A percentile compares a stretch with the other conserved stretches of the same genome.
Evolutionary conservation across 2,329 filamentous ascomycete genomes (phyloP).

Genomic region (Karstenula rhodostoma): DNA sequence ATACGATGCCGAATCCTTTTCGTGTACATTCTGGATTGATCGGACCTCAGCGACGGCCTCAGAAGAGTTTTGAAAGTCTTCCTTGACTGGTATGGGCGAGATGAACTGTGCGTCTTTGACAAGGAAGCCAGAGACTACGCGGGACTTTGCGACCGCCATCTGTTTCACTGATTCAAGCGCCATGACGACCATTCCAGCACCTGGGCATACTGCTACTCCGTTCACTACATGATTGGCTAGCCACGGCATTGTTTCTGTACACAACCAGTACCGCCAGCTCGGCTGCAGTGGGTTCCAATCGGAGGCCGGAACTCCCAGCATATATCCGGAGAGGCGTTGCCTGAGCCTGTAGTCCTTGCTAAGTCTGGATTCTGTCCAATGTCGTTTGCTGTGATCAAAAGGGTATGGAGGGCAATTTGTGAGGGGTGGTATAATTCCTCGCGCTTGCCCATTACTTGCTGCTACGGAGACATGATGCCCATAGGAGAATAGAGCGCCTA

Average conservation of each 20-base stretch:
- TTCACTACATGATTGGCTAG: conserved; percentile 31
- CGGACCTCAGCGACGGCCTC: too few relatives aligned
- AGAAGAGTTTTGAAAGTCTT: too few relatives aligned
- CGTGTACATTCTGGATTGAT: too few relatives aligned
- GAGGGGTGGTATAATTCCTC: too few relatives aligned
- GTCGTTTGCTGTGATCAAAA: conserved; percentile 34
- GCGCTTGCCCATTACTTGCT: neutral
- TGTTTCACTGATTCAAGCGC: neutral
- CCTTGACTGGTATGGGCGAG: too few relatives aligned
- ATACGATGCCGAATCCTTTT: too few relatives aligned
- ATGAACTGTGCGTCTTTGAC: too few relatives aligned
- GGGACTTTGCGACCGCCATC: too few relatives aligned
- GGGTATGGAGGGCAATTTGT: conserved; percentile 11
- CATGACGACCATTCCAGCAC: conserved; percentile 17
- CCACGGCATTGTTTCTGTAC: conserved; percentile 26
- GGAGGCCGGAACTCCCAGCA: conserved; percentile 20
- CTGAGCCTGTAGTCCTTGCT: conserved; percentile 17
- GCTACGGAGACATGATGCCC: neutral
- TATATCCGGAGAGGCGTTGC: conserved; percentile 16
- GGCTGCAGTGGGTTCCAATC: conserved; percentile 39
- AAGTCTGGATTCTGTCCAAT: conserved; percentile 30
- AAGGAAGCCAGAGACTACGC: too few relatives aligned
- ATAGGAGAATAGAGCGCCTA: neutral
- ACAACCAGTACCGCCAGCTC: conserved; percentile 56
- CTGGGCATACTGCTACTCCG: conserved; percentile 32